Base-by-base conservation (phyloP, 2,329 filamentous ascomycete genomes). In the Sporothrix variecibatus region DNA sequence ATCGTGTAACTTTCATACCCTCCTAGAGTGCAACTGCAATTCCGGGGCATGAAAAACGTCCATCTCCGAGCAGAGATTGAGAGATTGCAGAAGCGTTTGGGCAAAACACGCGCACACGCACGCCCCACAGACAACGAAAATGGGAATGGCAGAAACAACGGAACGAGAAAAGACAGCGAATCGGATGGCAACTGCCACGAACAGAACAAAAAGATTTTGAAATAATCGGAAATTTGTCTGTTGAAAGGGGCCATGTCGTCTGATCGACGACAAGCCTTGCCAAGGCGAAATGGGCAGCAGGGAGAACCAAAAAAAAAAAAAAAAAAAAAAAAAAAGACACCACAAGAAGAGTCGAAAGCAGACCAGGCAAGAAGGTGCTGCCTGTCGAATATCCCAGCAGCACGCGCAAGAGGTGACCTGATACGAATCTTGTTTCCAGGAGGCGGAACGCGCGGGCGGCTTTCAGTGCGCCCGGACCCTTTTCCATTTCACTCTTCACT, bases 251-350 rank as follows among this genome's bases (percentile, higher is more conserved):
- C 40, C 60, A 49, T 68, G 38, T 68, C 62, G 65, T 72, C 72
- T 75, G 75, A 76, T 76, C 75, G 75, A 70, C 75, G 43, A 26
- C 72, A 74, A 69, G 72, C 72, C 70, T 72, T 58, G 34, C 53
- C 60, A 71, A 74, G 69, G 60, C 26, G 31, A 67, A 56, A 40
- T 11, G 40, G 34, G 51, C 23, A 26, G 12, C 51, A 28, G 20
- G 34, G 31, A 62, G 23, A 23, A 40, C 11, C 40, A 23, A 49
- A 5, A 23, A 15, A 34, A 5, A 49, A 11, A 12, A 34, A 2
- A 31, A 5, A 31, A 5, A 31, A 11, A 38, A 17, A 34, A 17
- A 43, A 28, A 62, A n/a, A 17, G 15, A 15, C 11, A 46, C 43
- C 12, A 46, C 5, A 46, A 46, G 43, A 46, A 46, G 43, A 46